Conservation (phyloP, 768 basidiomycete species). For the Hygrocybe punicea region DNA sequence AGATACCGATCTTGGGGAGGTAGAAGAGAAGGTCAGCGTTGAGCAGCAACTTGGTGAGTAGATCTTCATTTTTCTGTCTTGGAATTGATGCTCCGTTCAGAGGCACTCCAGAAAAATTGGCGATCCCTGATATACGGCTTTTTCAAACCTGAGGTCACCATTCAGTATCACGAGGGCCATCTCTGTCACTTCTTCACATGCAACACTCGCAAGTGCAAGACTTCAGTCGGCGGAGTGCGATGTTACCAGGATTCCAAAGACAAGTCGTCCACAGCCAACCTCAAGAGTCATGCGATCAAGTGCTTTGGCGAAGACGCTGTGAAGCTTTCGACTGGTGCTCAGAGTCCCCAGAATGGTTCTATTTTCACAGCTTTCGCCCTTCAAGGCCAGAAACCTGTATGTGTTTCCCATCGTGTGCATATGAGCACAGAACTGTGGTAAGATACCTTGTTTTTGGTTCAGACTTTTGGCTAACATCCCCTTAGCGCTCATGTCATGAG, state of each 20-base stretch:
- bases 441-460: neutral
- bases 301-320: constrained; percentile 32
- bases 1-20: too few species aligned
- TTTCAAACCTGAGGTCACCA: constrained; percentile 17
- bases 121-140: constrained; percentile 27
- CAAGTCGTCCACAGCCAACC: constrained; percentile 26
- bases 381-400: constrained; percentile 26
- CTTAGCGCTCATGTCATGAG: constrained; percentile 30
- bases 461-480: constrained; percentile 1
- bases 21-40: too few species aligned
- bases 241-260: constrained; percentile 26
- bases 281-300: constrained; percentile 22
- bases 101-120: constrained; percentile 22
- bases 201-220: constrained; percentile 15
- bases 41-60: constrained; percentile 19
- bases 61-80: too few species aligned
- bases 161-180: constrained; percentile 17
- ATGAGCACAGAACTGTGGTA: constrained; percentile 25
- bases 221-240: neutral
- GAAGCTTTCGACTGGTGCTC: constrained; percentile 11
- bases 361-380: constrained; percentile 28
- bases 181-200: constrained; percentile 26
- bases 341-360: constrained; percentile 9
- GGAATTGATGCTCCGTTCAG: constrained; percentile 10
- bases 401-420: constrained; percentile 28